phyloP scores from a whole-genome alignment of 2,329 filamentous ascomycete genomes.

The Coniella lustricola region DNA sequence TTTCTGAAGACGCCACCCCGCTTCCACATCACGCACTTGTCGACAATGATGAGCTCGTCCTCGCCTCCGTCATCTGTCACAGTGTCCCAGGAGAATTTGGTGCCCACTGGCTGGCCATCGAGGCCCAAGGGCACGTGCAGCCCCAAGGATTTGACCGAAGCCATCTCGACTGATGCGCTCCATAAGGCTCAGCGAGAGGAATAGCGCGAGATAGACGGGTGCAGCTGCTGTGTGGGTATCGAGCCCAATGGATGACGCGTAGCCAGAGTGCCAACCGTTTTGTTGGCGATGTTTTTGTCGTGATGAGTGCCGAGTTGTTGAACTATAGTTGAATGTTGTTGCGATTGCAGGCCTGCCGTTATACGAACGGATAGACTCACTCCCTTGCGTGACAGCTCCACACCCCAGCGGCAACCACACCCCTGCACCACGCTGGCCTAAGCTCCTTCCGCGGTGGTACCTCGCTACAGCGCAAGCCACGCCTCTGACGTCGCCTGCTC shows the following conservation, averaged over 20 bases:
- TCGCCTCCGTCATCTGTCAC: slow-evolving; percentile 41
- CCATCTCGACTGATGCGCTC: slow-evolving; percentile 53
- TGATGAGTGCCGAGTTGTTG: no score
- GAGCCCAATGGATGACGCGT: not conserved
- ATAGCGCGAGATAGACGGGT: no score
- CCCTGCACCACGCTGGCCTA: no score
- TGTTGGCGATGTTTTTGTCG: no score
- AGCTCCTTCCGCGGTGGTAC: not conserved
- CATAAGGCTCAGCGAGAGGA: slow-evolving; percentile 16
- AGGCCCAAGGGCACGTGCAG: slow-evolving; percentile 63
- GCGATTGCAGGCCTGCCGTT: no score
- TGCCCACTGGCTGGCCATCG: slow-evolving; percentile 8
- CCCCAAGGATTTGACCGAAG: slow-evolving; percentile 82
- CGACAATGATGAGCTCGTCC: slow-evolving; percentile 75
- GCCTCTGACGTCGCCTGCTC: slow-evolving; percentile 1
- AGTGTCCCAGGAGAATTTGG: slow-evolving; percentile 67
- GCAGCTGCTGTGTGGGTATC: not conserved
- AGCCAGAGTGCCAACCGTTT: no score
- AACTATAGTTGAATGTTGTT: no score
- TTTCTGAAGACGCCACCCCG: slow-evolving; percentile 78
- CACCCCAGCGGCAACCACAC: no score
- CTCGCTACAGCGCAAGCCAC: not conserved
- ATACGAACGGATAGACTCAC: no score
- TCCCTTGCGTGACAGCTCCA: no score
- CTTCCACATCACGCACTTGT: slow-evolving; percentile 79